A percentile compares a stretch with the other conserved stretches of the same genome.
Evolutionary conservation across 805 yeast species (phyloP).

Genomic region (Candida multigemmis): DNA sequence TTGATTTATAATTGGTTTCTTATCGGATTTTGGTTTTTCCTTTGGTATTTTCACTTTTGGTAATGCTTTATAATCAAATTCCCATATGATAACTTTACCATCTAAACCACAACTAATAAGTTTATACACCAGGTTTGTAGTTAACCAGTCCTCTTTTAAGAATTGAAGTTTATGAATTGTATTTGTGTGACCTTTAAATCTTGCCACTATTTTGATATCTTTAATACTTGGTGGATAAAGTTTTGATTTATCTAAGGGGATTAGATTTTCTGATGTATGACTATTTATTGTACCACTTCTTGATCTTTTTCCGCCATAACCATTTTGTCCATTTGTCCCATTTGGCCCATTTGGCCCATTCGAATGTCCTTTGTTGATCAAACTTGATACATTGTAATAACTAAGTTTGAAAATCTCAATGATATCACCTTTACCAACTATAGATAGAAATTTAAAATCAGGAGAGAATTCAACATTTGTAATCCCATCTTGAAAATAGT

Average conservation of each 20-base stretch:
- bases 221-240: constrained; percentile 26
- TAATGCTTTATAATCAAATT: constrained; percentile 32
- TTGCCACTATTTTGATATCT: constrained; percentile 24
- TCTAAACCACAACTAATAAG: constrained; percentile 30
- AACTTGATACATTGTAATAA: constrained; percentile 30
- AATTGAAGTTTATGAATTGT: constrained; percentile 22
- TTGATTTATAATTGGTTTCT: constrained; percentile 2
- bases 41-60: constrained; percentile 18
- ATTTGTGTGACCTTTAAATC: constrained; percentile 33
- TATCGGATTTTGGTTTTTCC: constrained; percentile 3
- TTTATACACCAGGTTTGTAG: constrained; percentile 15
- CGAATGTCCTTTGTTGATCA: constrained; percentile 10
- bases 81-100: constrained; percentile 34
- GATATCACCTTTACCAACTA: constrained; percentile 49
- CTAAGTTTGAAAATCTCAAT: constrained; percentile 31
- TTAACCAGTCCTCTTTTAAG: constrained; percentile 8
- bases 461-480: constrained; percentile 38
- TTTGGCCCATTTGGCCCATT: neutral
- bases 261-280: constrained; percentile 7
- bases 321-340: constrained; percentile 1
- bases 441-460: constrained; percentile 37
- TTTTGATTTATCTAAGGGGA: constrained; percentile 2
- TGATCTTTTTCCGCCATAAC: constrained; percentile 17
- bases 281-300: constrained; percentile 32
- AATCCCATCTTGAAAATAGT: constrained; percentile 58